phyloP scores from a whole-genome alignment of 2,329 filamentous ascomycete genomes.

The Ascosphaera aggregata region DNA sequence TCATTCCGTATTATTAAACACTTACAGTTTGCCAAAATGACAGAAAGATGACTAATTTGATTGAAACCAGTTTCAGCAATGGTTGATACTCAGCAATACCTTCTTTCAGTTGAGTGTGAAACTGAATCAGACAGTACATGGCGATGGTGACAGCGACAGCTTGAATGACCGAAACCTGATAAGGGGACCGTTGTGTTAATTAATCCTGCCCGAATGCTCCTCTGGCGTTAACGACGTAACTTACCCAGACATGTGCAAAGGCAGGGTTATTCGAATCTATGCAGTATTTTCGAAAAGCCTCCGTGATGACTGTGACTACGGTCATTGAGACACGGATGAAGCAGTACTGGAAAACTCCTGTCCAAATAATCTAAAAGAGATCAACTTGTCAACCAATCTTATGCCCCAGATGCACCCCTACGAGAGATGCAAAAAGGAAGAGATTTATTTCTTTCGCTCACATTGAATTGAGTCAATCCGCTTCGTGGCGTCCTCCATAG shows the following conservation, averaged over 20 bases:
- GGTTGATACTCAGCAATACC: conserved; percentile 46
- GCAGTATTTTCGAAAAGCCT: conserved; percentile 50
- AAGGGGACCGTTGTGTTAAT: conserved; percentile 2
- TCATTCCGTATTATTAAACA: too few species aligned
- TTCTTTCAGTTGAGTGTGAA: conserved; percentile 52
- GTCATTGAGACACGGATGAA: conserved; percentile 62
- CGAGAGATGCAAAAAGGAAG: too few species aligned
- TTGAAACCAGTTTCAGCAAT: conserved; percentile 60
- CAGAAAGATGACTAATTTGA: conserved; percentile 80
- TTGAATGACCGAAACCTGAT: conserved; percentile 42
- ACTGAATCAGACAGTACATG: conserved; percentile 77
- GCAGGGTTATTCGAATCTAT: conserved; percentile 52
- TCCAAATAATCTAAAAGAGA: conserved; percentile 42
- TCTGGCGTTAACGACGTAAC: conserved; percentile 7
- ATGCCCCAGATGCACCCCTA: too few species aligned
- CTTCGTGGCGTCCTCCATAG: conserved; percentile 52
- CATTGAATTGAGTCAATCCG: conserved; percentile 77
- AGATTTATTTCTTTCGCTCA: too few species aligned
- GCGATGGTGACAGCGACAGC: conserved; percentile 51
- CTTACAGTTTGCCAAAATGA: conserved; percentile 58
- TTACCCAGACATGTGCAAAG: conserved; percentile 68
- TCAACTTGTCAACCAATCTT: too few species aligned
- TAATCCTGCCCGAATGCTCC: not conserved
- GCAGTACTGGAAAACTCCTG: conserved; percentile 68
- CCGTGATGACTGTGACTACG: conserved; percentile 48